Percentiles rank a stretch among this genome's conserved stretches.
Evolutionary conservation across 306 rosid species (phyloP).

Genomic region (Vachellia pachyceras): DNA sequence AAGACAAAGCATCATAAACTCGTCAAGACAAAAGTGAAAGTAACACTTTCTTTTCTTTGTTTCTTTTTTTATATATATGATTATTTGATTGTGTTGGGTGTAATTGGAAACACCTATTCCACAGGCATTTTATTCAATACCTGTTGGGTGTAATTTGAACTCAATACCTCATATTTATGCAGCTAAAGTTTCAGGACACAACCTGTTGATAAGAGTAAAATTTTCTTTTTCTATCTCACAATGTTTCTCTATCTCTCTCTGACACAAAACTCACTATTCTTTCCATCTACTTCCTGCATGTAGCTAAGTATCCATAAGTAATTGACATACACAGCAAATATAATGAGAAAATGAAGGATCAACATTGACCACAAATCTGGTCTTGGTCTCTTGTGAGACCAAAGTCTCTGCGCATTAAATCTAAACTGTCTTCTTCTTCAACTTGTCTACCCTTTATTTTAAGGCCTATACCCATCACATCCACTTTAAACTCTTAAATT

Average conservation of each 20-base stretch:
- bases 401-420: constrained; percentile 27
- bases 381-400: no score
- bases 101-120: no score
- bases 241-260: no score
- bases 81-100: no score
- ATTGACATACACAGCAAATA: not conserved
- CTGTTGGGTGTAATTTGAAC: no score
- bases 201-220: no score
- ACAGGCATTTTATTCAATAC: no score
- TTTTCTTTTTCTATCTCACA: constrained; percentile 26
- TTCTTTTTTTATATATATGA: not conserved
- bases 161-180: no score
- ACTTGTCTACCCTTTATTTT: not conserved
- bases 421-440: constrained; percentile 4
- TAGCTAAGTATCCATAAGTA: not conserved
- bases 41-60: constrained; percentile 9
- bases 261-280: not conserved
- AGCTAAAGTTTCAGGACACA: no score
- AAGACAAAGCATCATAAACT: constrained; percentile 20
- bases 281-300: not conserved
- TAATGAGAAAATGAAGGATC: not conserved
- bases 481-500: not conserved
- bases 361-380: constrained; percentile 20
- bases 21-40: constrained; percentile 31
- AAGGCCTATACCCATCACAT: not conserved